These are phyloP conservation scores for Pythium coloratum DNA, from an alignment of 352 stramenopile species.

Conservation along the genomic window DNA sequence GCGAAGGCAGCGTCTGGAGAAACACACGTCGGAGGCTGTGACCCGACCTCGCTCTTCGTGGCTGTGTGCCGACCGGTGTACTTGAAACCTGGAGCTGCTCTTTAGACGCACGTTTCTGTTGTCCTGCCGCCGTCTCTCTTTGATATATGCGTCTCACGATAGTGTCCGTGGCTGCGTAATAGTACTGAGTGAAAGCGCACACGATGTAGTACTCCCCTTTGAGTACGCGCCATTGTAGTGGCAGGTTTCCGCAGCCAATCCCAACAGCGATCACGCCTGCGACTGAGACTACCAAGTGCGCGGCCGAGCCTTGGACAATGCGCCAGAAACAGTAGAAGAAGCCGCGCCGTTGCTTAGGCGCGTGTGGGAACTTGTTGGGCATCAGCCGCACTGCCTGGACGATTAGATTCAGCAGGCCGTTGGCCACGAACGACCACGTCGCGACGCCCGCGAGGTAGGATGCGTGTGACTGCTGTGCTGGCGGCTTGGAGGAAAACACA, in stretches of 20 bases:
- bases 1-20: not conserved
- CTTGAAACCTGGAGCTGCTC: not conserved
- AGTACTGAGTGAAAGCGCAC: not conserved
- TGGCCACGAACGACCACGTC: not conserved
- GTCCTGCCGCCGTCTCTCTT: not conserved
- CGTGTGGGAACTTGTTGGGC: not conserved
- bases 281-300: not conserved
- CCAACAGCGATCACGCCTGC: not conserved
- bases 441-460: not conserved
- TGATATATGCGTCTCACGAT: not conserved
- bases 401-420: not conserved
- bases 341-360: not conserved
- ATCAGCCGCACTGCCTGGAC: not conserved
- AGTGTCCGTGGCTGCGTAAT: not conserved
- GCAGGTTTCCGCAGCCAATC: not conserved
- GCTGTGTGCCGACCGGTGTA: not conserved
- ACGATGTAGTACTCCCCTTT: not conserved
- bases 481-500: not conserved
- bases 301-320: not conserved
- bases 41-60: not conserved
- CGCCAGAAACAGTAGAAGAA: not conserved
- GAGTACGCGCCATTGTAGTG: not conserved
- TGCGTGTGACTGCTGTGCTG: not conserved
- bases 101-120: not conserved
- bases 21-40: not conserved